Base-by-base conservation (phyloP, 139 green algal species). In the Auxenochlorella pyrenoidosa region DNA sequence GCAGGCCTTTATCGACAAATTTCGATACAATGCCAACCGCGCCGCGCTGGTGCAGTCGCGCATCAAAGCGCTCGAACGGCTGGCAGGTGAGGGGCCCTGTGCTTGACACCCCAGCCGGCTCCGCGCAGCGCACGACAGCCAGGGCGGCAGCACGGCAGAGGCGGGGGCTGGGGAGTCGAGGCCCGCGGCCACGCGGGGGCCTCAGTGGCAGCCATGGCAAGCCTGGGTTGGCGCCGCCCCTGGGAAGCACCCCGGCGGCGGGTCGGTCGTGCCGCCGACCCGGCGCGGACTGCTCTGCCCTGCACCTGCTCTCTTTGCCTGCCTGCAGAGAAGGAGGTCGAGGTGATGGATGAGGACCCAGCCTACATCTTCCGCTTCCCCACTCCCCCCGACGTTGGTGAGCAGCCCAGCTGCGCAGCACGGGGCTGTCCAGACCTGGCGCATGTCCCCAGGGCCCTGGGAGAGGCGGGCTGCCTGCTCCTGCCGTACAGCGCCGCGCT, bases 1-100 rank as follows among this genome's bases (percentile, higher is more conserved):
- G 66, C 94, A 98, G 94, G 85, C 90, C 0, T 99, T 99, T 91
- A 96, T 99, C 51, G 95, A 99, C 92, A 95, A 95, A 82, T 99
- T 99, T 90, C 90, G 97, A 22, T 97, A 93, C 93, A 98, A 98
- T 89, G 95, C 96, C 78, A 98, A 98, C 85, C 91, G 96, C 28
- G 96, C 96, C 3, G 91, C 92, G 22, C 91, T 99, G 83, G 97
- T 99, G 75, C 97, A 99, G 92, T 96, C 92, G 8, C 92, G 97
- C 75, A 97, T 99, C 90, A 99, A 99, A 90, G 96, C 97, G 12
- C 88, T 99, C 40, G 95, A 99, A 90, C 89, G 96, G 16, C 92
- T 99, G 86, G 95, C 90, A 32, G 88, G 75, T 86, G 24, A 32
- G 85, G 24, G 66, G 32, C 26, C 32, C 59, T 18, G 59, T 68